phyloP scores from a whole-genome alignment of 805 yeast species.

The Saccharomycopsis selenospora region DNA sequence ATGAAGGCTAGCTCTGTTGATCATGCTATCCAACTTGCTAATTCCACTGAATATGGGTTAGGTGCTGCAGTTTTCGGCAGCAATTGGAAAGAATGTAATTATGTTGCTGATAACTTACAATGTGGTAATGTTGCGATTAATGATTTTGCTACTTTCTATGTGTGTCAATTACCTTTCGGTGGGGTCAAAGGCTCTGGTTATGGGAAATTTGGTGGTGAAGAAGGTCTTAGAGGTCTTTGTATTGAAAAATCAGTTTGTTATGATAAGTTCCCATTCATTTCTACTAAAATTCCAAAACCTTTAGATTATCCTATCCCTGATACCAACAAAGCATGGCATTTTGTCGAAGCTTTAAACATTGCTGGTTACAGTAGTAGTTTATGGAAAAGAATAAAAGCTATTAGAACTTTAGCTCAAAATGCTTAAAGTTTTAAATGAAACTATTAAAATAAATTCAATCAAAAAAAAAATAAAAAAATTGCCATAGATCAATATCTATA shows the following conservation, averaged over 20 bases:
- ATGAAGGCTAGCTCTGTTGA: conserved; percentile 61
- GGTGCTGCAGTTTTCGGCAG: conserved; percentile 86
- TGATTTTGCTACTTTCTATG: conserved; percentile 94
- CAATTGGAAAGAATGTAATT: conserved; percentile 46
- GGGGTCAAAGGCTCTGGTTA: conserved; percentile 91
- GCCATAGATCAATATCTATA: no score
- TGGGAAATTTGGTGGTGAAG: conserved; percentile 97
- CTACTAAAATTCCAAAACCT: conserved; percentile 79
- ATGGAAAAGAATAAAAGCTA: conserved; percentile 59
- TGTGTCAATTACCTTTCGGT: conserved; percentile 96
- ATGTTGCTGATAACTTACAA: conserved; percentile 54
- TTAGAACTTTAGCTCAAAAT: conserved; percentile 39
- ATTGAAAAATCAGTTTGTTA: conserved; percentile 79
- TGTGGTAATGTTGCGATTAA: conserved; percentile 95
- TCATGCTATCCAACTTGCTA: conserved; percentile 71
- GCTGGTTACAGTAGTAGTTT: conserved; percentile 75
- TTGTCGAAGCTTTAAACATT: conserved; percentile 71
- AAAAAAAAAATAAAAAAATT: no score
- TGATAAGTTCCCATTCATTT: conserved; percentile 72
- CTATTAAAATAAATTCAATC: no score
- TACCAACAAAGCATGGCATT: conserved; percentile 79
- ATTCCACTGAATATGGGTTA: conserved; percentile 79
- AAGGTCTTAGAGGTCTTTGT: conserved; percentile 88
- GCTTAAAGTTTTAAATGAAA: conserved; percentile 13
- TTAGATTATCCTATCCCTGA: conserved; percentile 86